Evolutionary conservation across 2,329 filamentous ascomycete genomes (phyloP), one percentile per base, ranked within the genome.

Genomic region (Alternaria triticina): DNA sequence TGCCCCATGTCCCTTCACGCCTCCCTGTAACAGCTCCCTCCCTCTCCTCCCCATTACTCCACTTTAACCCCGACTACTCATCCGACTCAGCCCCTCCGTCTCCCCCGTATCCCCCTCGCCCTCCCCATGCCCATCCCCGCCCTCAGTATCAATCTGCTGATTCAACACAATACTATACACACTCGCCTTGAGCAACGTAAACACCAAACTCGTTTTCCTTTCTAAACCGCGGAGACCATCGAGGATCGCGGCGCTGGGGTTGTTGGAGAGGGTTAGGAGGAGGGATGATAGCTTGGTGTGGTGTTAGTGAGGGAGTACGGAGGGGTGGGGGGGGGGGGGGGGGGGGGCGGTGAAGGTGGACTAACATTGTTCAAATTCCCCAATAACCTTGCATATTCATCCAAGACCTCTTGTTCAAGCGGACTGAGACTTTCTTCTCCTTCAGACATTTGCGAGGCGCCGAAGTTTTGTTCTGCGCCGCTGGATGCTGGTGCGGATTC

Each of bases 161-260:
- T 99, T 95, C 83, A 99, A 81, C 65, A 99, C 94, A 83, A 99
- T 99, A 78, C 92, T 97, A 83, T 99, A 99, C 68, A 99, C 96
- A 80, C 95, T 98, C 17, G 96, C 95, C 84, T 99, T 99, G 77
- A 99, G 86, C 77, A 98, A 82, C 66, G 96, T 99, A 81, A 97
- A 98, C 22, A 97, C 95, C 58, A 97, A 85, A 70, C 93, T 94
- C 46, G 95, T 97, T 85, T 98, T 97, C 72, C 96, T 87, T 84
- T 99, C 96, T 58, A 99, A 85, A 46, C 94, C 90, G 57, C 96
- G 86, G 72, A 99, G 85, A 9, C 92, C 91, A 79, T 99, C 93
- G 57, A 96, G 86, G 61, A 96, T 94, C 70, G 92, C 93, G 7
- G 91, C 90, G 15, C 80, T 82, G 7, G 84, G 83, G 13, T 77